phyloP scores from a whole-genome alignment of 2,329 filamentous ascomycete genomes.

The Moelleriella libera region DNA sequence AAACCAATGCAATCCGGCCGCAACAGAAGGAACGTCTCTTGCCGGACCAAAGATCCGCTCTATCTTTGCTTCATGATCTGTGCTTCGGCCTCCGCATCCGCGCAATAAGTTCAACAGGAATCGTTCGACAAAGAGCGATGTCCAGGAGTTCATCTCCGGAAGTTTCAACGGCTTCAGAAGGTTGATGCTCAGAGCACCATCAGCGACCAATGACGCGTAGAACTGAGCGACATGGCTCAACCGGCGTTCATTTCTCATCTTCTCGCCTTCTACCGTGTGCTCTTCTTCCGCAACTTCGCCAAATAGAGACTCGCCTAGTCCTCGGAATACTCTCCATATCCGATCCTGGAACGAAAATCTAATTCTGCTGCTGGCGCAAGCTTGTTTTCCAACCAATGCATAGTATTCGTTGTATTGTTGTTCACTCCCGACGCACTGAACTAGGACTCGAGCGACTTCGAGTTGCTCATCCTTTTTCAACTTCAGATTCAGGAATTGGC shows the following conservation, averaged over 20 bases:
- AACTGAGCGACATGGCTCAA: conserved; percentile 39
- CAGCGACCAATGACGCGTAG: conserved; percentile 35
- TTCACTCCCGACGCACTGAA: conserved; percentile 78
- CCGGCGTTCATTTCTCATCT: conserved; percentile 32
- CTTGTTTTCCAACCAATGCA: conserved; percentile 63
- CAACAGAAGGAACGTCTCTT: conserved; percentile 51
- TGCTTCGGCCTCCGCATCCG: conserved; percentile 34
- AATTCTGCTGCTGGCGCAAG: conserved; percentile 63
- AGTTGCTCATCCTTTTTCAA: conserved; percentile 76
- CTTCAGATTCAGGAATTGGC: conserved; percentile 65
- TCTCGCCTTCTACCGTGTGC: conserved; percentile 30
- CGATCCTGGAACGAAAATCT: conserved; percentile 78
- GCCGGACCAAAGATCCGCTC: conserved; percentile 52
- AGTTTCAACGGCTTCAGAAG: conserved; percentile 62
- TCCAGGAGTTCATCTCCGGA: conserved; percentile 61
- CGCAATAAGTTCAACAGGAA: conserved; percentile 65
- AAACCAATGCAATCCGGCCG: conserved; percentile 66
- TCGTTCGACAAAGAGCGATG: conserved; percentile 65
- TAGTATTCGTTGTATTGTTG: conserved; percentile 87
- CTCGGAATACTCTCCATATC: conserved; percentile 73
- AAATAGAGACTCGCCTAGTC: conserved; percentile 68
- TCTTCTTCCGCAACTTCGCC: conserved; percentile 48
- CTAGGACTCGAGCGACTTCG: conserved; percentile 75
- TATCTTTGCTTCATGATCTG: conserved; percentile 41
- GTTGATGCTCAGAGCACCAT: conserved; percentile 28